Evolutionary conservation across 108 stramenopile species (phyloP).

Genomic region (Schizochytrium sp.): DNA sequence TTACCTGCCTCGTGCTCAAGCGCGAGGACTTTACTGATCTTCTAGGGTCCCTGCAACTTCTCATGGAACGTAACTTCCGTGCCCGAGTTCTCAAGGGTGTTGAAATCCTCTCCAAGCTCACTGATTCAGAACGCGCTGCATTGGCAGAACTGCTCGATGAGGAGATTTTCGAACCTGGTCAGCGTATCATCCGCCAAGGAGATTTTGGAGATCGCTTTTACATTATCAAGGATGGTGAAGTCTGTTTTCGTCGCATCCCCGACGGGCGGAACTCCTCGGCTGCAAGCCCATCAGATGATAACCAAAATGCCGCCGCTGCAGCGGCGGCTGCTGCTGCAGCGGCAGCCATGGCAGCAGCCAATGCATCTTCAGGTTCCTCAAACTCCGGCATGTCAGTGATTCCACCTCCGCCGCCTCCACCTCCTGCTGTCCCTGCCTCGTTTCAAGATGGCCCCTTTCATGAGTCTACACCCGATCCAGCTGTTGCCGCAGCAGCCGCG

Average conservation of each 20-base stretch:
- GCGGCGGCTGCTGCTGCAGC: constrained; percentile 13
- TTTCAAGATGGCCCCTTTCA: background rate
- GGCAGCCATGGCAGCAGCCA: constrained; percentile 17
- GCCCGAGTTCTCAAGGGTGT: constrained; percentile 75
- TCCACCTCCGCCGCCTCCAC: too few species aligned
- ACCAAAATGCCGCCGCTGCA: background rate
- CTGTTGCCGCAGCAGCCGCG: constrained; percentile 3
- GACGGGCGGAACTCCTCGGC: background rate
- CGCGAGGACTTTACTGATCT: constrained; percentile 71
- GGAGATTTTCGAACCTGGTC: constrained; percentile 64
- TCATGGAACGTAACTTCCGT: constrained; percentile 74
- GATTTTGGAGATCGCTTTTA: constrained; percentile 75
- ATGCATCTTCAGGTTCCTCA: background rate
- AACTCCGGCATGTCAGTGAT: too few species aligned
- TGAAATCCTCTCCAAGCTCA: constrained; percentile 71
- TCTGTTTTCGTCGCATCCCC: constrained; percentile 56
- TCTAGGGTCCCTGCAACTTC: constrained; percentile 72
- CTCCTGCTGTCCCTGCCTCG: too few species aligned
- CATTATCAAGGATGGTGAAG: constrained; percentile 79
- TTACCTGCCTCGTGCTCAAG: constrained; percentile 67
- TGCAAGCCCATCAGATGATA: background rate
- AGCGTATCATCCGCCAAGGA: constrained; percentile 73
- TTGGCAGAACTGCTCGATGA: constrained; percentile 70
- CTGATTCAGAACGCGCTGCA: constrained; percentile 68
- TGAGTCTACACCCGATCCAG: background rate